A percentile compares a stretch with the other conserved stretches of the same genome.
phyloP scores from a whole-genome alignment of 164 flowering plant genomes.

The Hamamelis virginiana region DNA sequence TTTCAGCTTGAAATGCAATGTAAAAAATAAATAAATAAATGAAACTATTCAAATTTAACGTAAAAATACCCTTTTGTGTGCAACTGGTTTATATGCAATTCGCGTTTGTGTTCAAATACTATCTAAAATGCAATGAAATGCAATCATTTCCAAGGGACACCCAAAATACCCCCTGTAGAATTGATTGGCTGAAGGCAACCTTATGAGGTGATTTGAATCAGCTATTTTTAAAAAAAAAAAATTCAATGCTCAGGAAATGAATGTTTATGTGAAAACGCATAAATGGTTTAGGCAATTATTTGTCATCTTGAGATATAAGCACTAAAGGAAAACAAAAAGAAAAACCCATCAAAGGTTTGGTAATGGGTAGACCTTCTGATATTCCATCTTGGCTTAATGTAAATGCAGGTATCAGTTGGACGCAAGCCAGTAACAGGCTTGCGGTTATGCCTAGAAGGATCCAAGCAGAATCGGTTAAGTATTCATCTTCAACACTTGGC shows the following conservation, averaged over 20 bases:
- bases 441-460: conserved; percentile 66
- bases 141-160: not conserved
- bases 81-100: not conserved
- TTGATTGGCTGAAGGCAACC: not conserved
- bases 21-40: no score
- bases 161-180: not conserved
- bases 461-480: conserved; percentile 65
- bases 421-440: conserved; percentile 87
- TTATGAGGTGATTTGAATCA: not conserved
- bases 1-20: no score
- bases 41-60: not conserved
- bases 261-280: not conserved
- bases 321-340: no score
- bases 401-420: conserved; percentile 72
- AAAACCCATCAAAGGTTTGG: not conserved
- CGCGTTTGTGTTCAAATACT: not conserved
- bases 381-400: not conserved
- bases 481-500: conserved; percentile 74
- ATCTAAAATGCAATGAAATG: not conserved
- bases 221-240: no score
- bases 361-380: not conserved
- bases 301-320: not conserved
- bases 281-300: not conserved
- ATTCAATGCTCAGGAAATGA: not conserved
- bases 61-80: no score